Base-by-base conservation (phyloP, 2,329 filamentous ascomycete species). In the Claviceps purpurea region DNA sequence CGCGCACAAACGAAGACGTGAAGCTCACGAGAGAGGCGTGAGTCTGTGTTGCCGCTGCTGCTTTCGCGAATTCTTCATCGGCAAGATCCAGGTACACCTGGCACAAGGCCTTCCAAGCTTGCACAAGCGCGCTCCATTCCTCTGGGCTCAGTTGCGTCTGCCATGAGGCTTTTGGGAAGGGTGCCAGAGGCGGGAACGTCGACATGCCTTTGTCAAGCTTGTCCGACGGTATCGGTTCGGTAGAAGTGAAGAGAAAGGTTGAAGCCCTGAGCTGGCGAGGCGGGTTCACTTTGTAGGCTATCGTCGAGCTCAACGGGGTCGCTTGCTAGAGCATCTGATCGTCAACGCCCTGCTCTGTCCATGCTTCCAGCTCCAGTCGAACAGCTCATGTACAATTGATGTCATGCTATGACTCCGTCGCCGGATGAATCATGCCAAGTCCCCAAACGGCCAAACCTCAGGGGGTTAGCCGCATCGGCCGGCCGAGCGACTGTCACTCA, bases 121-220 rank as follows among this genome's bases (percentile, higher is more conserved):
- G 78, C 47, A 94, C 70, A 64, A 85, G 89, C 37, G 78, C 74
- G 57, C 84, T 75, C 89, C 89, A 95, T 68, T 95, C 87, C 49
- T 75, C 69, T 3, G 81, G 69, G 41, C 76, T 73, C 54, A 95
- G 77, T 58, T 77, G 77, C 58, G 78, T 76, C 61, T 82, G 81
- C 71, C 89, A 81, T 52, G 73, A 71, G 38, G 78, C 70, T 55
- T 83, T 77, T 18, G 90, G 91, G 60, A 93, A 89, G 20, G 85
- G 79, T 53, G 85, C 89, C 67, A 96, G 76, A 38, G 82, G 76
- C 43, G 89, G 89, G 38, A 52, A 41, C 44, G 43, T 43, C 34
- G 52, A 47, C 52, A 53, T 53, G 50, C 26, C 46, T 49, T 37
- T 24, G 14, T 38, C 34, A 37, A 22, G 20, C 70, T 74, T 74